Percentiles rank a stretch among this genome's conserved stretches.
Conservation (phyloP, 2,329 filamentous ascomycete species). For the Clonostachys sp. region DNA sequence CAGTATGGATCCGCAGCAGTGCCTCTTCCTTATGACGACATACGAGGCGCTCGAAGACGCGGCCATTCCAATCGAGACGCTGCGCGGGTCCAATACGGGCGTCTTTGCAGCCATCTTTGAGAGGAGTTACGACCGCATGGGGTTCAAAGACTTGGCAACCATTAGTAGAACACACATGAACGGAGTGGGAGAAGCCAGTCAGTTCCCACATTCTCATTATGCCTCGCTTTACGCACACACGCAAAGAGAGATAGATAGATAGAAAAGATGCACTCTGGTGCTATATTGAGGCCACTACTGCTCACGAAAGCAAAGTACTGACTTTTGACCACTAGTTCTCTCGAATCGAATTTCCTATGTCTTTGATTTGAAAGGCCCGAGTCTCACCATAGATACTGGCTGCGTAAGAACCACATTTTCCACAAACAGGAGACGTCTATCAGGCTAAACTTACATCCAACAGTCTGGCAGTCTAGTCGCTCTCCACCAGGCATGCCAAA, state of each 20-base stretch:
- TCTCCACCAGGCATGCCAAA: slow-evolving; percentile 13
- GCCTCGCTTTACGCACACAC: no score
- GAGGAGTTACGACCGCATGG: slow-evolving; percentile 19
- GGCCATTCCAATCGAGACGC: slow-evolving; percentile 10
- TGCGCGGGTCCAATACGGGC: slow-evolving; percentile 21
- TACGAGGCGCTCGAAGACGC: slow-evolving; percentile 34
- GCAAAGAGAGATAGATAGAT: no score
- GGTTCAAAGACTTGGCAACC: background rate
- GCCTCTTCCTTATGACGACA: slow-evolving; percentile 24
- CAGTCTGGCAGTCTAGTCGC: slow-evolving; percentile 23
- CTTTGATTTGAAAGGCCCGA: slow-evolving; percentile 28
- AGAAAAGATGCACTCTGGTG: no score
- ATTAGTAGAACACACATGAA: slow-evolving; percentile 15
- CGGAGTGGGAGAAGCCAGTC: slow-evolving; percentile 11
- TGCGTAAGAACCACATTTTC: slow-evolving; percentile 9
- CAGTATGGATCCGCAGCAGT: slow-evolving; percentile 50
- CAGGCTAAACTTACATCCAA: no score
- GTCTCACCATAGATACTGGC: slow-evolving; percentile 24
- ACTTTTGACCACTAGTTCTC: slow-evolving; percentile 10
- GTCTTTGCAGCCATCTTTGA: slow-evolving; percentile 29
- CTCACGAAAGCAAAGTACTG: no score
- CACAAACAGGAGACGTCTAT: no score
- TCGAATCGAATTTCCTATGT: slow-evolving; percentile 28
- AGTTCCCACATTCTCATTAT: no score
- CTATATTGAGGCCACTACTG: no score